Base-by-base conservation (phyloP, 306 rosid species). In the Cicer bijugum region DNA sequence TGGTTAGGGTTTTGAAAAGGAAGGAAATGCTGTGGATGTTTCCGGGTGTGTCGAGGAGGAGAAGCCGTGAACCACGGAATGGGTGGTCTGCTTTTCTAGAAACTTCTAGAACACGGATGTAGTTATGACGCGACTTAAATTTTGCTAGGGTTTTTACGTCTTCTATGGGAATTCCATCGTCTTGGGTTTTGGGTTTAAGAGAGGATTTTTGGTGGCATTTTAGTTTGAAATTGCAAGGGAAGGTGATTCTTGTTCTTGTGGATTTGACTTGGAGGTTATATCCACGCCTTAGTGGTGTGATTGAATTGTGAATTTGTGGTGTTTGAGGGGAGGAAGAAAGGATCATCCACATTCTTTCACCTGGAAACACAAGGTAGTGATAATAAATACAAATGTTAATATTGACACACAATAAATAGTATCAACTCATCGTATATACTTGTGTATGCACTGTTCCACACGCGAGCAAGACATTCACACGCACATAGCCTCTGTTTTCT, bases 11-110 rank as follows among this genome's bases (percentile, higher is more conserved):
- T 64, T 83, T 89, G 88, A 85, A 85, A 19, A 68, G 88, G 86
- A 84, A 89, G 0, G 96, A 89, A 33, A 94, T 85, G 86, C 95
- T 91, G 89, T 91, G 99, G 72, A 94, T 91, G 88, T 94, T 91
- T 50, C 97, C 97, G 3, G 99, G 97, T 33, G n/a, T 66, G 37
- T 94, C 97, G 0, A 94, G 90, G 10, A 91, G 99, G 42, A 94
- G 99, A 5, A 94, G 88, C 16, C 99, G 68, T 10, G 97, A 87
- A 3, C 95, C 97, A n/a, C 96, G 89, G 59, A 94, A 76, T 10
- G 97, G 96, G 86, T 94, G 97, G 33, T 88, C 85, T 14, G 93
- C 87, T 81, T 76, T 82, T 69, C 96, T 78, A 0, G 95, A 91
- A 72, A 94, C 90, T 70, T 91, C 76, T 4, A 94, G 87, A 35